Conservation (phyloP, 164 flowering plant genomes). For the Sextonia rubra region DNA sequence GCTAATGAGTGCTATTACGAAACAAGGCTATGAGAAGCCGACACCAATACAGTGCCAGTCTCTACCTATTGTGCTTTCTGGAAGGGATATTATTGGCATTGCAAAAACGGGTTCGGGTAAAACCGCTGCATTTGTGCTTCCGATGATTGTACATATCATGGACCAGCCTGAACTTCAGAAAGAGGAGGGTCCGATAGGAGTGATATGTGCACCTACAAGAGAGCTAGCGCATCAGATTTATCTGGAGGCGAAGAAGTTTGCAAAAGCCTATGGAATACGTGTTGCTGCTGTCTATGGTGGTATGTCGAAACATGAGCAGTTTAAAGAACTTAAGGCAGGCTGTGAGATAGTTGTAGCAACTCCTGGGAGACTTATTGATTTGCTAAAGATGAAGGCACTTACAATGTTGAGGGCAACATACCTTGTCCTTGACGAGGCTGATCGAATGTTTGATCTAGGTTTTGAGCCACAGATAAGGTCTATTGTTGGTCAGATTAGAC, state of each 20-base stretch:
- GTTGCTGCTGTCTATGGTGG: conserved; percentile 97
- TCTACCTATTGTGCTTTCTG: conserved; percentile 84
- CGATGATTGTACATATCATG: conserved; percentile 93
- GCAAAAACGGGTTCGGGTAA: conserved; percentile 99
- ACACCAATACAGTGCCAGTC: conserved; percentile 94
- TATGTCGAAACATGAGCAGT: conserved; percentile 97
- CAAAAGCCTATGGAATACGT: conserved; percentile 78
- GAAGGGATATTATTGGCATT: conserved; percentile 90
- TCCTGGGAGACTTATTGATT: conserved; percentile 95
- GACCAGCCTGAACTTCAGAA: conserved; percentile 92
- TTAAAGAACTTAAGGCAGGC: conserved; percentile 96
- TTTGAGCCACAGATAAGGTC: conserved; percentile 97
- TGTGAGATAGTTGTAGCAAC: conserved; percentile 96
- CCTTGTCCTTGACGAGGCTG: conserved; percentile 96
- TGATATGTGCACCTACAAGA: conserved; percentile 95
- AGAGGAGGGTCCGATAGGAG: conserved; percentile 97
- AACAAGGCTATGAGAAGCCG: conserved; percentile 92
- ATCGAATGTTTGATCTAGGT: conserved; percentile 98
- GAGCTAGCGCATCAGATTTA: conserved; percentile 95
- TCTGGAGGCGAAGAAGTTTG: conserved; percentile 81
- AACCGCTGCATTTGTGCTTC: conserved; percentile 97
- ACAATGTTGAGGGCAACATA: conserved; percentile 87
- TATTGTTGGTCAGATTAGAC: conserved; percentile 93
- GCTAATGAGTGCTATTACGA: conserved; percentile 72
- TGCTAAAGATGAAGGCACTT: conserved; percentile 94